These are phyloP conservation scores for Quercus lobata DNA, from an alignment of 331 rosid genomes.

Conservation along the genomic window DNA sequence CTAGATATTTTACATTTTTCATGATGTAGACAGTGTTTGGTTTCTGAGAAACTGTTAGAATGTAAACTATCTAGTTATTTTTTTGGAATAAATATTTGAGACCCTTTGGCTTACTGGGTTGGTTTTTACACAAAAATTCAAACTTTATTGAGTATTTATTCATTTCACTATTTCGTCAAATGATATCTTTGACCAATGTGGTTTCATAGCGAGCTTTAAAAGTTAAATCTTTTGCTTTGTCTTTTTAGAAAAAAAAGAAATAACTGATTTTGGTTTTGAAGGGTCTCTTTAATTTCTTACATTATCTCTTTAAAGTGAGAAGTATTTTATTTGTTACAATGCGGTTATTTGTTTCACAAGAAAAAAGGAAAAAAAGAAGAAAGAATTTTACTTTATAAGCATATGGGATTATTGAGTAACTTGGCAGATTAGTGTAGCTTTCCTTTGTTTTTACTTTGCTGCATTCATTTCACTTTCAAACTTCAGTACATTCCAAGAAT, in stretches of 20 bases:
- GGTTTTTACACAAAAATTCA: not conserved
- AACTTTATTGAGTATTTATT: not conserved
- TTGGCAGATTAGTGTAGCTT: slow-evolving; percentile 19
- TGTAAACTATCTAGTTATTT: not conserved
- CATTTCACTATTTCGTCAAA: not conserved
- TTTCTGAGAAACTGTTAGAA: slow-evolving; percentile 15
- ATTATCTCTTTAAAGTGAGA: not conserved
- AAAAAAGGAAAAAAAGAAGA: slow-evolving; percentile 7
- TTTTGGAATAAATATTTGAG: not conserved
- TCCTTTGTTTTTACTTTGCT: slow-evolving; percentile 12
- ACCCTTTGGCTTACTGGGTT: not conserved
- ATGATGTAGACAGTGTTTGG: not conserved
- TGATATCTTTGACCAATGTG: not conserved
- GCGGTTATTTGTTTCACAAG: slow-evolving; percentile 22
- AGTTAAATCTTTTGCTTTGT: not conserved
- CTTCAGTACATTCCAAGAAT: slow-evolving; percentile 14
- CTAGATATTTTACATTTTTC: not conserved
- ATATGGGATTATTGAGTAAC: slow-evolving; percentile 23
- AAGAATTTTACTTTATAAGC: not conserved
- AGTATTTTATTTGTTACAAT: not conserved
- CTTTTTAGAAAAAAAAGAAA: not conserved
- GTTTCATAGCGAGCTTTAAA: not conserved
- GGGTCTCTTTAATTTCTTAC: not conserved
- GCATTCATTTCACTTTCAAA: slow-evolving; percentile 8
- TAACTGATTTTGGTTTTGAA: not conserved